Conservation (phyloP, 139 green algal species). For the Closterium sp. region DNA sequence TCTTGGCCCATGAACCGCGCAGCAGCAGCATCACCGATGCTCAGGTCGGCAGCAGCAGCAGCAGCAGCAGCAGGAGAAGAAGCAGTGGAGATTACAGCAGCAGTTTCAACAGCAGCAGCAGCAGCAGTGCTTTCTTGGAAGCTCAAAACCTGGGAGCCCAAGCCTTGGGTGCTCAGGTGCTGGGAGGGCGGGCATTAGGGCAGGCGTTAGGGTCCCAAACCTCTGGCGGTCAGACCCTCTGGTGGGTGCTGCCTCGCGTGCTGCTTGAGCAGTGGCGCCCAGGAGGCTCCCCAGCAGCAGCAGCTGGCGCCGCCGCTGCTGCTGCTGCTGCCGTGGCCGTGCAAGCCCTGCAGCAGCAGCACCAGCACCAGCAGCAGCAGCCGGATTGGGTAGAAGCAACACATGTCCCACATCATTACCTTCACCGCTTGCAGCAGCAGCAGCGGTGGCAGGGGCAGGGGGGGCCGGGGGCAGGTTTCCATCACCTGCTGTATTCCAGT, state of each 20-base stretch:
- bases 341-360: background rate
- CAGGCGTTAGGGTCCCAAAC: background rate
- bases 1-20: background rate
- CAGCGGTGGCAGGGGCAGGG: background rate
- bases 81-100: background rate
- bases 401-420: background rate
- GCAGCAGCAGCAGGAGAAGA: background rate
- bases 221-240: background rate
- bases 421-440: background rate
- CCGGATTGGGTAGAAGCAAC: background rate
- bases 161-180: background rate
- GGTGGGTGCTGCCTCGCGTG: background rate
- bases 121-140: background rate
- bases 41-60: background rate
- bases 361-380: background rate
- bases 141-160: background rate
- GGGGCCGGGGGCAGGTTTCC: background rate
- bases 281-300: background rate
- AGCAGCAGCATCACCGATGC: background rate
- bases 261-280: background rate
- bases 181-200: background rate
- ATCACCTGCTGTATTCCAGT: background rate
- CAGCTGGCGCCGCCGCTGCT: background rate
- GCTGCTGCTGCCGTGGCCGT: background rate
- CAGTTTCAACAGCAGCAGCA: background rate